These are phyloP conservation scores for Ziziphus jujuba DNA, from an alignment of 306 rosid genomes.

Conservation along the genomic window DNA sequence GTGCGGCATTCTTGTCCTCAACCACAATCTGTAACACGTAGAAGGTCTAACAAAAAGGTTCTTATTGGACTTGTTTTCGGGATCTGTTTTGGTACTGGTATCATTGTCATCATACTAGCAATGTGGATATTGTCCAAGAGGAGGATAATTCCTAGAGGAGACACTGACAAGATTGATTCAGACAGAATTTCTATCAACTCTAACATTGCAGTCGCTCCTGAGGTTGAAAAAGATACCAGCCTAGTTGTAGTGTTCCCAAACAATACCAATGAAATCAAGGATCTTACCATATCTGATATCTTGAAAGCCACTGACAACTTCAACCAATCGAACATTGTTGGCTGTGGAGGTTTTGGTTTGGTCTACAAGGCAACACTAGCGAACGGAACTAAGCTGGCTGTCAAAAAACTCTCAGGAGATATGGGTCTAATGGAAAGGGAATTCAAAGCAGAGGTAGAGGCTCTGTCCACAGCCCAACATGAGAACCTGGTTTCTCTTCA, in stretches of 20 bases:
- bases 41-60: slow-evolving; percentile 43
- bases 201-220: slow-evolving; percentile 52
- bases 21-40: slow-evolving; percentile 16
- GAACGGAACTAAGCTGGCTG: slow-evolving; percentile 70
- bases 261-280: slow-evolving; percentile 60
- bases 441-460: slow-evolving; percentile 91
- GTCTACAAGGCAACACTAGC: slow-evolving; percentile 83
- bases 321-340: slow-evolving; percentile 85
- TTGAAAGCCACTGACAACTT: slow-evolving; percentile 86
- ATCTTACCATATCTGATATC: slow-evolving; percentile 75
- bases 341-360: slow-evolving; percentile 96
- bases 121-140: slow-evolving; percentile 84
- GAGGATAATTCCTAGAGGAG: slow-evolving; percentile 79
- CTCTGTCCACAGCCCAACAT: slow-evolving; percentile 83
- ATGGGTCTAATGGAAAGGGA: slow-evolving; percentile 94
- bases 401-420: slow-evolving; percentile 95
- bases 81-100: slow-evolving; percentile 48
- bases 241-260: slow-evolving; percentile 79
- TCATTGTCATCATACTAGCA: slow-evolving; percentile 41
- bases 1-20: slow-evolving; percentile 58
- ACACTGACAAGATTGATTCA: slow-evolving; percentile 60
- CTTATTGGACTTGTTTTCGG: slow-evolving; percentile 42
- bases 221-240: slow-evolving; percentile 63
- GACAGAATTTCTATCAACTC: slow-evolving; percentile 62
- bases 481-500: slow-evolving; percentile 84